Evolutionary conservation across 768 basidiomycete species (phyloP).

Genomic region (Termitomyces sp.): DNA sequence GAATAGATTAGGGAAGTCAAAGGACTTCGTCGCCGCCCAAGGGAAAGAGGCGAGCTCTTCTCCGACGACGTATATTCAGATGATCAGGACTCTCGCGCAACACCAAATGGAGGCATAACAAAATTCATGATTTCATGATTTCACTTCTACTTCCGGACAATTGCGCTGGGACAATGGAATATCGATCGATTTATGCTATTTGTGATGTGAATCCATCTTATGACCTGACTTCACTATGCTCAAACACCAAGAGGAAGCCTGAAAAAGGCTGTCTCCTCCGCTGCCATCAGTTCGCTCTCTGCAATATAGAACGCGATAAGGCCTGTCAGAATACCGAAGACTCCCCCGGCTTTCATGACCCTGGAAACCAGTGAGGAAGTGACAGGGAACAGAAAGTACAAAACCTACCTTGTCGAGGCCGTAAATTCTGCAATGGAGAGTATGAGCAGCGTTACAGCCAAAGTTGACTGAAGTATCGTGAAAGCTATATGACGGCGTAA

Average conservation of each 20-base stretch:
- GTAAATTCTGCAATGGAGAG: constrained; percentile 22
- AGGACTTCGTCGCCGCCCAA: constrained; percentile 39
- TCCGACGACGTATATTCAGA: constrained; percentile 35
- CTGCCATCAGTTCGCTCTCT: constrained; percentile 25
- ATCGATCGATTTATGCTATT: too few species aligned
- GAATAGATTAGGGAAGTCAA: constrained; percentile 23
- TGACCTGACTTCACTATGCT: neutral
- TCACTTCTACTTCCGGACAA: too few species aligned
- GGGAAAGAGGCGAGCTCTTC: constrained; percentile 50
- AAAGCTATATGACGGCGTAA: constrained; percentile 23
- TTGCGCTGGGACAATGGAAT: too few species aligned
- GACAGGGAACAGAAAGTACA: neutral
- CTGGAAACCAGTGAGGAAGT: constrained; percentile 7
- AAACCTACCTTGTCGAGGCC: constrained; percentile 14
- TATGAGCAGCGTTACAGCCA: constrained; percentile 25
- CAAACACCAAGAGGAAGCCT: constrained; percentile 23
- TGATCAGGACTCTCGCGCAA: constrained; percentile 39
- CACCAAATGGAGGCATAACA: neutral
- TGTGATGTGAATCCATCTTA: too few species aligned
- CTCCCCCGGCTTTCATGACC: constrained; percentile 23
- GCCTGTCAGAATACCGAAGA: constrained; percentile 28
- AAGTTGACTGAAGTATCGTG: constrained; percentile 19
- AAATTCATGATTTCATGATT: too few species aligned
- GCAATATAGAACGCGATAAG: constrained; percentile 30
- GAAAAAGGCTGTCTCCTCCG: constrained; percentile 24